phyloP scores from a whole-genome alignment of 441 rosid species.

The Populus hybrid region DNA sequence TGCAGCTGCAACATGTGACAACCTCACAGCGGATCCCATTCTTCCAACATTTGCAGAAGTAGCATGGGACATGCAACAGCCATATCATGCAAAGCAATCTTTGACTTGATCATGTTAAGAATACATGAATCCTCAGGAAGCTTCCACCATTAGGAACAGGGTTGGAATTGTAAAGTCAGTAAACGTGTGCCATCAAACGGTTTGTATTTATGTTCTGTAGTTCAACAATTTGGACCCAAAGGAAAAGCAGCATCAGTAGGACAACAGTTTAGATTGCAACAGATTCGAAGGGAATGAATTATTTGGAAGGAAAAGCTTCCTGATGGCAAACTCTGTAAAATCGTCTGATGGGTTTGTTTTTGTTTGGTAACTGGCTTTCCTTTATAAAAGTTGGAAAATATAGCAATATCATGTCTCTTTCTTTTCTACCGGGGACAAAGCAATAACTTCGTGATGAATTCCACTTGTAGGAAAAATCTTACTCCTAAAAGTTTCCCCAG shows the following conservation, averaged over 20 bases:
- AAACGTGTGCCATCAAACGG: constrained; percentile 14
- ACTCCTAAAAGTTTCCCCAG: too few relatives aligned
- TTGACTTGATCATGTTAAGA: not conserved
- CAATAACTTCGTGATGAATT: too few relatives aligned
- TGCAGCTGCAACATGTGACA: not conserved
- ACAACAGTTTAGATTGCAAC: constrained; percentile 12
- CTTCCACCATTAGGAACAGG: not conserved
- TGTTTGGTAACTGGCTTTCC: constrained; percentile 1
- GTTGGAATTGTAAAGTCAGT: constrained; percentile 11
- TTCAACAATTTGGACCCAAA: constrained; percentile 1
- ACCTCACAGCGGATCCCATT: not conserved
- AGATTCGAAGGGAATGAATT: constrained; percentile 4
- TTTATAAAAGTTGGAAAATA: constrained; percentile 4
- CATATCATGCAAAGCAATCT: not conserved
- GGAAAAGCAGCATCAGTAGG: constrained; percentile 6
- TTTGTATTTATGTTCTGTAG: constrained; percentile 15
- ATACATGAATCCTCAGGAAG: not conserved
- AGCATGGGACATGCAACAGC: not conserved
- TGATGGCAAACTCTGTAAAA: not conserved
- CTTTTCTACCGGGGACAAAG: not conserved
- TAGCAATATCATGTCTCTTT: not conserved
- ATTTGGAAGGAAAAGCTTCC: constrained; percentile 15
- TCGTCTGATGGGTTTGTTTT: not conserved
- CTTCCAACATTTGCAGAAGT: not conserved
- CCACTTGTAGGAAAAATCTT: too few relatives aligned